phyloP scores from a whole-genome alignment of 2,329 filamentous ascomycete species.

The Ophiostoma ulmi region DNA sequence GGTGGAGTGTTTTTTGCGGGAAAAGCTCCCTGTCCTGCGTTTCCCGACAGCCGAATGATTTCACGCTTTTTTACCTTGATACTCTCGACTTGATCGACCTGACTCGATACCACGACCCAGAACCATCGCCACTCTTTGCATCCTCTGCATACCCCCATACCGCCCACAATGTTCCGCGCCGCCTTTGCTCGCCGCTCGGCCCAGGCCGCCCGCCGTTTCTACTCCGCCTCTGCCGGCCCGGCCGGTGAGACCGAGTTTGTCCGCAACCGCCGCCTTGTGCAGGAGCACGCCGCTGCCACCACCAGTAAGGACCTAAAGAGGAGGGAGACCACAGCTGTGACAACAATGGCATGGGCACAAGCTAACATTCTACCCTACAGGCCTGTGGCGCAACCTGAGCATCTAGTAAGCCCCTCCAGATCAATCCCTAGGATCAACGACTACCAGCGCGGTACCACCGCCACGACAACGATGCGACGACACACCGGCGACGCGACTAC shows the following conservation, averaged over 20 bases:
- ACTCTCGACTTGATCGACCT: background rate
- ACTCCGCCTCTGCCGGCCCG: slow-evolving; percentile 24
- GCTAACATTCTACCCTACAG: slow-evolving; percentile 47
- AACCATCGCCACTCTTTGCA: slow-evolving; percentile 15
- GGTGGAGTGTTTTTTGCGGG: slow-evolving; percentile 24
- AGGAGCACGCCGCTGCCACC: slow-evolving; percentile 80
- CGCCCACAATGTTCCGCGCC: slow-evolving; percentile 26
- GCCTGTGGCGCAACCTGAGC: slow-evolving; percentile 92
- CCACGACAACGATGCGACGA: background rate
- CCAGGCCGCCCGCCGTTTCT: slow-evolving; percentile 27
- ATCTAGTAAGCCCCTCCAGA: slow-evolving; percentile 66
- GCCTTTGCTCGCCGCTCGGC: slow-evolving; percentile 25
- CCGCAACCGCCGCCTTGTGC: slow-evolving; percentile 82
- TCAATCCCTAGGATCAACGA: background rate
- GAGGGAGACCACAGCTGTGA: background rate
- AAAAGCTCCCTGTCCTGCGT: slow-evolving; percentile 24
- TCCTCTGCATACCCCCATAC: background rate
- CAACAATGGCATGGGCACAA: background rate
- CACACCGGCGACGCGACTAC: background rate
- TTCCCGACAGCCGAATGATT: slow-evolving; percentile 23
- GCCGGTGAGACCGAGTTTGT: slow-evolving; percentile 79
- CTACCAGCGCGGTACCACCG: background rate
- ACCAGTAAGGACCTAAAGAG: slow-evolving; percentile 59
- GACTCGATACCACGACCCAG: background rate
- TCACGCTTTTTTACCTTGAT: background rate